Evolutionary conservation across 2,329 filamentous ascomycete genomes (phyloP).

Genomic region (Nigrospora oryzae): DNA sequence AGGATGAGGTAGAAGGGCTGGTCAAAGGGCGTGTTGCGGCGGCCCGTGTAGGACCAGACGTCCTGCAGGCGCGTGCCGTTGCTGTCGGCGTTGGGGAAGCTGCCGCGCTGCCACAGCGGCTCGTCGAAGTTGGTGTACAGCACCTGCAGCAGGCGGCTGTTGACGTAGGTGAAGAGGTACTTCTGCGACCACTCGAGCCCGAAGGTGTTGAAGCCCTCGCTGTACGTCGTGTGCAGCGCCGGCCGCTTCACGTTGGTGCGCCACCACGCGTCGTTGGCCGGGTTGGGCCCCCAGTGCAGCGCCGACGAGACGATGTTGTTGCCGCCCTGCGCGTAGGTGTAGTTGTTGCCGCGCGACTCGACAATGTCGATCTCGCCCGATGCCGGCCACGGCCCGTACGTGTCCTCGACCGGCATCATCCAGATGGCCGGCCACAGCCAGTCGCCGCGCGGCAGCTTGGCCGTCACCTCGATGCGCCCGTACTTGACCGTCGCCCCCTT

Average conservation of each 20-base stretch:
- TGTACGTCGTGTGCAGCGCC: conserved; percentile 68
- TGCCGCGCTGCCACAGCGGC: conserved; percentile 59
- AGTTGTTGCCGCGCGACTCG: conserved; percentile 77
- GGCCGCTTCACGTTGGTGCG: conserved; percentile 69
- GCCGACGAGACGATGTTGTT: conserved; percentile 75
- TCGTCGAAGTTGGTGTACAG: conserved; percentile 68
- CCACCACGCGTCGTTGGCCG: conserved; percentile 72
- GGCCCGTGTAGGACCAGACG: conserved; percentile 54
- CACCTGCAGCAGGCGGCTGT: conserved; percentile 71
- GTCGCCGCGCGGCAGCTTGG: conserved; percentile 67
- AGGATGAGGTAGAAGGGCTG: conserved; percentile 68
- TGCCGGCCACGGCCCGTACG: conserved; percentile 68
- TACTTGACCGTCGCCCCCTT: conserved; percentile 66
- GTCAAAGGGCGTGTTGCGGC: conserved; percentile 63
- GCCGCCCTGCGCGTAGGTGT: conserved; percentile 66
- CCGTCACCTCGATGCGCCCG: conserved; percentile 72
- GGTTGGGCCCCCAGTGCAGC: conserved; percentile 73
- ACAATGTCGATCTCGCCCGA: conserved; percentile 81
- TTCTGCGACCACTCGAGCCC: conserved; percentile 83
- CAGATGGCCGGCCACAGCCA: conserved; percentile 92
- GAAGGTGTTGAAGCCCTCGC: conserved; percentile 63
- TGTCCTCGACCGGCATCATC: conserved; percentile 69
- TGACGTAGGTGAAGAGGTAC: conserved; percentile 81
- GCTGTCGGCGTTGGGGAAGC: conserved; percentile 53
- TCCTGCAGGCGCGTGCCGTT: conserved; percentile 60